Base-by-base conservation (phyloP, 352 stramenopile genomes). In the Phytophthora lateralis region DNA sequence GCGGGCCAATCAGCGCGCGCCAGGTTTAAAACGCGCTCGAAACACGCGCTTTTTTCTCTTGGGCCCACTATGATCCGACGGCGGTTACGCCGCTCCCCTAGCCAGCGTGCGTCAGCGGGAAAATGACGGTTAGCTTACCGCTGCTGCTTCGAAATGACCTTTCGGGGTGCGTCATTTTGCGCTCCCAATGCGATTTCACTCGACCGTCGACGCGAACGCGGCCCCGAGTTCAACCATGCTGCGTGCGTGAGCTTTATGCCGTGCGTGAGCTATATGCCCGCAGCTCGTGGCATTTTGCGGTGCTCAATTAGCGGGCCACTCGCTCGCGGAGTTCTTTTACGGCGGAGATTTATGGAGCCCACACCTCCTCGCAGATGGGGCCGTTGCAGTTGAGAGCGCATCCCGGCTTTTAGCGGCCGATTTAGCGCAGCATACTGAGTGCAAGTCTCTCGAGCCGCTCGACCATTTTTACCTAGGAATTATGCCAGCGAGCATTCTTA, bases 351-450 rank as follows among this genome's bases (percentile, higher is more conserved):
- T 34, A 34, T 3, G 10, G 24, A 21, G 14, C 11, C 14, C 20
- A 49, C 14, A 17, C 21, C 14, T 43, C 26, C 39, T 61, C 46
- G 60, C 60, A 73, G 65, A 70, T 73, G 66, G n/a, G 60, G 66
- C 60, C 47, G 38, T 64, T 73, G 65, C 65, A 70, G 60, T 73
- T 70, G n/a, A 53, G 41, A 50, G 60, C 62, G 60, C 60, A 73
- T 66, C 53, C 42, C 39, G 57, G 59, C 11, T 66, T 66, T 63
- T 59, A 66, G 46, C 11, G 42, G 29, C 42, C 44, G 49, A 65
- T 29, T 56, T 55, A 63, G 34, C 34, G 8, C 37, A n/a, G n/a
- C 37, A 60, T 72, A 60, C 52, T 69, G 39, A 18, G 18, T 26
- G 26, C 27, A 47, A 71, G 59, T 57, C 32, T 6, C 21, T 50